Evolutionary conservation across 2,329 filamentous ascomycete genomes (phyloP).

Genomic region (Fusarium setosum): DNA sequence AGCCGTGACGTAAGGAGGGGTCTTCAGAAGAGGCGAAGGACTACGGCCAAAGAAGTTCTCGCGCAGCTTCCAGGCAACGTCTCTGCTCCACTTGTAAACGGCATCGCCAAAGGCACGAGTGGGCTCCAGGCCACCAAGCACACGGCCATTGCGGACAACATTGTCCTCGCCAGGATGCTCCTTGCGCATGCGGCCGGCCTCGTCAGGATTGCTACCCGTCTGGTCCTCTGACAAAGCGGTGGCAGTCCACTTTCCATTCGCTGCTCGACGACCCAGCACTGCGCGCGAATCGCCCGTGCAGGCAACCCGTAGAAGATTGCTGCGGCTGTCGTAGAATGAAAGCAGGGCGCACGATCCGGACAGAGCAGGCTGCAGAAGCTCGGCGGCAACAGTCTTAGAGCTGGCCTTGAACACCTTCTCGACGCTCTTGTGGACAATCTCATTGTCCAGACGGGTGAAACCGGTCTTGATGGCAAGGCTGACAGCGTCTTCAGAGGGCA

Average conservation of each 20-base stretch:
- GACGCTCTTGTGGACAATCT: conserved; percentile 94
- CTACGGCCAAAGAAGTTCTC: conserved; percentile 88
- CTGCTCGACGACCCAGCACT: conserved; percentile 83
- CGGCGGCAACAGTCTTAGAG: conserved; percentile 90
- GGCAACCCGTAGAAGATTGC: conserved; percentile 90
- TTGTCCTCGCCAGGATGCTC: conserved; percentile 91
- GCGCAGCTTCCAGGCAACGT: conserved; percentile 85
- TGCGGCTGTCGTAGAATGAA: conserved; percentile 92
- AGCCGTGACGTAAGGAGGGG: conserved; percentile 95
- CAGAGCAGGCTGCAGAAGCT: conserved; percentile 90
- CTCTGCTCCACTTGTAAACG: conserved; percentile 93
- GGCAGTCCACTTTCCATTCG: conserved; percentile 90
- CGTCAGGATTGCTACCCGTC: conserved; percentile 88
- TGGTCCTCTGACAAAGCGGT: conserved; percentile 92
- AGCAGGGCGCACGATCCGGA: conserved; percentile 97
- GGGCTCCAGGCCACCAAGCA: conserved; percentile 91
- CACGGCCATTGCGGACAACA: conserved; percentile 88
- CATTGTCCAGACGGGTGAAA: conserved; percentile 88
- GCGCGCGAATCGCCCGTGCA: conserved; percentile 97
- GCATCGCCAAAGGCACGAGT: conserved; percentile 96
- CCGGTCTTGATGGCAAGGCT: conserved; percentile 93
- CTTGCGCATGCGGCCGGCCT: conserved; percentile 83
- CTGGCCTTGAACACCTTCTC: conserved; percentile 90
- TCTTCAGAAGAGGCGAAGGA: conserved; percentile 81
- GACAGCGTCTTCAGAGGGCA: conserved; percentile 82